A percentile compares a stretch with the other conserved stretches of the same genome.
phyloP scores from a whole-genome alignment of 192 early-diverging fungal species.

The Backusella sp. region DNA sequence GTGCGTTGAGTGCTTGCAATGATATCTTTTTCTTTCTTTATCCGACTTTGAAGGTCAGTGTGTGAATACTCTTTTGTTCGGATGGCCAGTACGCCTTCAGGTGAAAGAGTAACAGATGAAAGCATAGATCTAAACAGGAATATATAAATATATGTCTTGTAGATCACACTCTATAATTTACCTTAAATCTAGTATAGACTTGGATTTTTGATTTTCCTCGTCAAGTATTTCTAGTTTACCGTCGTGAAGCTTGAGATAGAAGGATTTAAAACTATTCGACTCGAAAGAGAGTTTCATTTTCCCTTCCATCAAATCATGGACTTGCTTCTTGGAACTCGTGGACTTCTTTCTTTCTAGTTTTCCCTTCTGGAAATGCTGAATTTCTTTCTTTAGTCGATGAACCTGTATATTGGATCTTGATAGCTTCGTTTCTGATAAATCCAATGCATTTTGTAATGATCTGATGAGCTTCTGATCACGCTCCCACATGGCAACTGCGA shows the following conservation, averaged over 20 bases:
- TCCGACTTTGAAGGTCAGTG: neutral
- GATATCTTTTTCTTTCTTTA: neutral
- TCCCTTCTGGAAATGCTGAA: neutral
- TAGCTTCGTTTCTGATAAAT: slow-evolving; percentile 7
- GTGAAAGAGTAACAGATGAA: neutral
- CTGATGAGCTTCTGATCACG: neutral
- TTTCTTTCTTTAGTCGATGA: neutral
- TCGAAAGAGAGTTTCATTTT: neutral
- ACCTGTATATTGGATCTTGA: neutral
- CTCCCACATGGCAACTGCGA: slow-evolving; percentile 7
- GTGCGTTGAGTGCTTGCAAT: neutral
- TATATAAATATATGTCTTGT: too few species aligned
- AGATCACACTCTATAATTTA: neutral
- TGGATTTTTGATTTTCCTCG: neutral
- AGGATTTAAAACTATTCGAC: neutral
- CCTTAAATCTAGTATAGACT: neutral
- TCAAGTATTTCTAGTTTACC: neutral
- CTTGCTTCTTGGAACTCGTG: neutral
- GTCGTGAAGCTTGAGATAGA: neutral
- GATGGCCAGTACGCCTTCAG: neutral
- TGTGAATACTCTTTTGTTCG: neutral
- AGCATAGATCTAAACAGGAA: neutral
- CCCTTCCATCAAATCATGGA: neutral
- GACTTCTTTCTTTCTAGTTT: neutral
- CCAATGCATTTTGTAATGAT: neutral